phyloP scores from a whole-genome alignment of 495 filamentous ascomycete species.

The Bacidia rubella region DNA sequence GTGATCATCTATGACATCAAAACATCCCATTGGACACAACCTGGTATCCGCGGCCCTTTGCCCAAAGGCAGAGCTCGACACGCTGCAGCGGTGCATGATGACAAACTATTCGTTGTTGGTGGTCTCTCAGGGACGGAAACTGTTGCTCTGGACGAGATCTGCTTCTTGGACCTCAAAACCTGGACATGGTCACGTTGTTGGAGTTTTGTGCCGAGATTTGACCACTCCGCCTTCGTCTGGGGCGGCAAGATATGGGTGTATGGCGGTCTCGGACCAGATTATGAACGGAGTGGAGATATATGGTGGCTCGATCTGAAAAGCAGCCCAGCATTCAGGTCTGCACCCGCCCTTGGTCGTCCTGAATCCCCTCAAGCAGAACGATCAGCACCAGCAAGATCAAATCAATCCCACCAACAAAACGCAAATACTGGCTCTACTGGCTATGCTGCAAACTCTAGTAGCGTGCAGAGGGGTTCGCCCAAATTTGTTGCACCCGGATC shows the following conservation, averaged over 20 bases:
- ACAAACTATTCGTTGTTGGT: slow-evolving; percentile 89
- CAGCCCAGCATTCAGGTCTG: slow-evolving; percentile 67
- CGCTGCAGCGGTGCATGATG: slow-evolving; percentile 86
- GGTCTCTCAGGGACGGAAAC: slow-evolving; percentile 81
- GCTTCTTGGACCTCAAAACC: slow-evolving; percentile 90
- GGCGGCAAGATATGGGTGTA: slow-evolving; percentile 92
- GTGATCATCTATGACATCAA: slow-evolving; percentile 90
- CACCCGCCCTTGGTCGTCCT: slow-evolving; percentile 50
- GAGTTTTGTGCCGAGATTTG: slow-evolving; percentile 86
- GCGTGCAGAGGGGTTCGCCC: slow-evolving; percentile 60
- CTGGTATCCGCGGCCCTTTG: slow-evolving; percentile 64
- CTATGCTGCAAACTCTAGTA: slow-evolving; percentile 81
- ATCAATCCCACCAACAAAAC: slow-evolving; percentile 12
- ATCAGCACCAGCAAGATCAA: slow-evolving; percentile 9
- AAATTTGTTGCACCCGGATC: slow-evolving; percentile 69
- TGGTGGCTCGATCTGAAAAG: slow-evolving; percentile 95
- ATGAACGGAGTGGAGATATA: slow-evolving; percentile 88
- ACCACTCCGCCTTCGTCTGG: slow-evolving; percentile 89
- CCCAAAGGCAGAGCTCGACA: slow-evolving; percentile 85
- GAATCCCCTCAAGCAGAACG: slow-evolving; percentile 29
- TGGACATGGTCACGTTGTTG: slow-evolving; percentile 96
- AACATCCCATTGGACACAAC: slow-evolving; percentile 87
- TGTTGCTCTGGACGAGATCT: slow-evolving; percentile 84
- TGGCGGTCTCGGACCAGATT: slow-evolving; percentile 82
- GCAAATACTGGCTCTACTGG: slow-evolving; percentile 39